Evolutionary conservation across 192 early-diverging fungal genomes (phyloP).

Genomic region (Coemansia sp.): DNA sequence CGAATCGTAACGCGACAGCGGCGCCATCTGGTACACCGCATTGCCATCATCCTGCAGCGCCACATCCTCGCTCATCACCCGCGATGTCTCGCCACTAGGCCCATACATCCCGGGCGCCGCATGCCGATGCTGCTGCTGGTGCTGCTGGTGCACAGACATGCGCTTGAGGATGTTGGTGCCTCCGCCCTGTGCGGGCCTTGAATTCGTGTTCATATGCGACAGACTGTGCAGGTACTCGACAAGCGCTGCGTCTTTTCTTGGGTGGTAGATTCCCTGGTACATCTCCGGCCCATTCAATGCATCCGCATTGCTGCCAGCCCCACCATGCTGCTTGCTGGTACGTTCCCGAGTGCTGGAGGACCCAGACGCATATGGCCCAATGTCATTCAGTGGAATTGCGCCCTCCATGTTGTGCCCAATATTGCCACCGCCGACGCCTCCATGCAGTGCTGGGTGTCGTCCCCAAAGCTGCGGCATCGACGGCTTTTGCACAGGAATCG

Average conservation of each 20-base stretch:
- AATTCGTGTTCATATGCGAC: constrained; percentile 19
- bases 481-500: constrained; percentile 34
- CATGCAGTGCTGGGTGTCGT: constrained; percentile 10
- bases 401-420: constrained; percentile 30
- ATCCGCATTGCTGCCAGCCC: constrained; percentile 3
- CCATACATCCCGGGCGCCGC: background rate
- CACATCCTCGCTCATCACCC: constrained; percentile 10
- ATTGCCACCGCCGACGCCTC: background rate
- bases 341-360: constrained; percentile 6
- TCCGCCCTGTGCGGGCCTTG: constrained; percentile 4
- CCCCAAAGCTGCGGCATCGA: constrained; percentile 4
- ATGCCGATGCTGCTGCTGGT: constrained; percentile 8
- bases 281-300: constrained; percentile 33
- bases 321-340: background rate
- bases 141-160: constrained; percentile 31
- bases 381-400: constrained; percentile 39
- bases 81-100: constrained; percentile 1
- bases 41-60: constrained; percentile 15
- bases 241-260: constrained; percentile 28
- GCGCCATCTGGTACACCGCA: constrained; percentile 10
- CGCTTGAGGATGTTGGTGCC: constrained; percentile 29
- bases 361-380: constrained; percentile 16
- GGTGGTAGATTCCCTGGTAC: constrained; percentile 44
- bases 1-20: constrained; percentile 9
- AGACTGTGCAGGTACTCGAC: constrained; percentile 37